Evolutionary conservation across 371 early-diverging fungal genomes (phyloP), one percentile per base, ranked within the genome.

Genomic region (Mortierella sp.): DNA sequence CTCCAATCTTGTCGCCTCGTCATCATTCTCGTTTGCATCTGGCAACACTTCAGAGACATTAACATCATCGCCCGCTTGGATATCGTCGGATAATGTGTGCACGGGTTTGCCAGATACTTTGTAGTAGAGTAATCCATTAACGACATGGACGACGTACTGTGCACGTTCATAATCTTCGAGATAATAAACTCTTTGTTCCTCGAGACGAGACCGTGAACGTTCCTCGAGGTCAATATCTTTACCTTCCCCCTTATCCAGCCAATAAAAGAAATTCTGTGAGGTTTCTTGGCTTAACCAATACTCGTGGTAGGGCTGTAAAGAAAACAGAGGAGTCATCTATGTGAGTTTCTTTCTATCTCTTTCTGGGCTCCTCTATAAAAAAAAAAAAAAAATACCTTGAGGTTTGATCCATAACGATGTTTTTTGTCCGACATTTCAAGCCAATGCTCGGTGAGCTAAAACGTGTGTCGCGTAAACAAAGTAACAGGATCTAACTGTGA

Each of bases 361-460:
- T 28, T 28, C 28, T 28, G 28, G 28, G 28, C 21, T 7, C 9
- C 9, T 15, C 28, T 28, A 8, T 16, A 53, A 9, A 13, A 24
- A 53, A 24, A 53, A 53, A 24, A 32, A 4, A n/a, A 21, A 4
- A 65, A 3, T 65, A 81, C 85, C 84, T 83, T 83, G 40, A 85
- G 64, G 47, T 85, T 85, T 43, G 85, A 70, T n/a, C 83, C 85
- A 36, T 85, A 85, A 33, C 85, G 74, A 40, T 83, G 85, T 21
- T 85, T 67, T 43, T 40, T 66, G 70, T 85, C 85, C 6, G 73
- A 76, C 74, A 83, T 65, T 63, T 85, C 85, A 0, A 85, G 73
- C 83, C 85, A 83, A 38, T 85, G 85, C 60, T 80, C 85, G 19
- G 81, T 83, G n/a, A 83, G 75, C 75, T 83, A 62, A 5, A 71